Percentiles rank a stretch among this genome's conserved stretches.
Conservation (phyloP, 345 rosid genomes). For the Eucalyptus polyanthemos region DNA sequence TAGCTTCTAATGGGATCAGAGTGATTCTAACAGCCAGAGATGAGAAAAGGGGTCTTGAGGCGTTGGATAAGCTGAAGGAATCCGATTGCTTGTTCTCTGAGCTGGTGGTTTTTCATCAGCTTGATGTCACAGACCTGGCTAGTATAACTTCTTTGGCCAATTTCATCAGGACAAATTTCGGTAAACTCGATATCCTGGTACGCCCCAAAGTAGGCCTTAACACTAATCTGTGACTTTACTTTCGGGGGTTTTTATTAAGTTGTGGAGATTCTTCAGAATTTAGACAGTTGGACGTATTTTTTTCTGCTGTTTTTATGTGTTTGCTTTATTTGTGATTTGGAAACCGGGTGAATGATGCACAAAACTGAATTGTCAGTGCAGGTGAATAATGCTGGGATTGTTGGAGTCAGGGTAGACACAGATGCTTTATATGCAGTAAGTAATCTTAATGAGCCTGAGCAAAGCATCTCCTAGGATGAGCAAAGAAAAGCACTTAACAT, state of each 20-base stretch:
- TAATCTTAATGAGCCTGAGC: background rate
- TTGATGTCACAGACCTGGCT: conserved; percentile 1
- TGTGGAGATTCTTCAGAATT: background rate
- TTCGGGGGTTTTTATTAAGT: background rate
- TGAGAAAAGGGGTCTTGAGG: conserved; percentile 13
- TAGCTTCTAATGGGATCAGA: conserved; percentile 2
- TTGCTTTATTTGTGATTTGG: background rate
- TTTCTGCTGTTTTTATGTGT: background rate
- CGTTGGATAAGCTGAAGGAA: background rate
- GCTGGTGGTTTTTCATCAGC: conserved; percentile 5
- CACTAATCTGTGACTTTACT: background rate
- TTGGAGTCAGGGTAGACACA: background rate
- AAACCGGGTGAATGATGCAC: background rate
- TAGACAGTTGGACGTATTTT: background rate
- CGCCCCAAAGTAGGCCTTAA: background rate
- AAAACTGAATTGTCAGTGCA: background rate
- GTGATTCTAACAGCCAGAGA: conserved; percentile 8
- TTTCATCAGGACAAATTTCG: background rate
- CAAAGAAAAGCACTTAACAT: background rate
- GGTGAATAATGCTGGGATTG: conserved; percentile 15
- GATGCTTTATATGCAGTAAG: background rate
- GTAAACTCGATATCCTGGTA: conserved; percentile 14
- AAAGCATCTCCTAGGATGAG: background rate
- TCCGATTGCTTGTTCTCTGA: background rate
- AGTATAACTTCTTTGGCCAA: conserved; percentile 6